Evolutionary conservation across 768 basidiomycete genomes (phyloP), one percentile per base, ranked within the genome.

Genomic region (Pleurotus citrinopileatus): DNA sequence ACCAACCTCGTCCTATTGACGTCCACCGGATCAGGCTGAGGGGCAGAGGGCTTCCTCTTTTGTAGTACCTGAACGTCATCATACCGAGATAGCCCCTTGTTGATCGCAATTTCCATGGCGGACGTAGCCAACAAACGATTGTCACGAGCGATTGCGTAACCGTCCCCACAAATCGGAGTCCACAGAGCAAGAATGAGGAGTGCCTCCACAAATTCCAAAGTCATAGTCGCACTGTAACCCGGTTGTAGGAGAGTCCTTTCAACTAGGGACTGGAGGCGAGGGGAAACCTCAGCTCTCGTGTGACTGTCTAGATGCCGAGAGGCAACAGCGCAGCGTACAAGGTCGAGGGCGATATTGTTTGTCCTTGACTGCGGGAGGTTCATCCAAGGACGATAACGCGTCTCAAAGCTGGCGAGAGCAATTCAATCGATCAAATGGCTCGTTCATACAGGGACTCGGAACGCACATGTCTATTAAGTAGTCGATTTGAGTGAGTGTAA

Each of bases 51-150:
- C 5, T 20, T 2, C 3, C 19, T 28, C 4, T 36, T 4, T 23
- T 12, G n/a, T 4, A 51, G 34, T 1, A 37, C 23, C 20, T 51
- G 32, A 25, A 37, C 32, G 9, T 37, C 27, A 15, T 51, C 48
- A 13, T 50, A 36, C 10, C 34, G 48, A 36, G 15, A n/a, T 3
- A 78, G 63, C 23, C 68, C 70, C 46, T 79, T 59, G 57, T 74
- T 76, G 61, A 73, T 75, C 19, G 75, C 76, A 73, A 77, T 77
- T 44, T 69, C 73, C 23, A 79, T 70, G 10, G 78, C 78, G 13
- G 74, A 65, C 7, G 68, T 72, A 32, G 72, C 67, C 28, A 72
- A 59, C 38, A 76, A 52, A 36, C 74, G 70, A 23, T 68, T 73
- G 25, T 78, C 78, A 3, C 70, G 68, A 7, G 50, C 36, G 63